These are phyloP conservation scores for Groenewaldozyma sp. DNA, from an alignment of 1,139 yeast genomes.

Conservation along the genomic window DNA sequence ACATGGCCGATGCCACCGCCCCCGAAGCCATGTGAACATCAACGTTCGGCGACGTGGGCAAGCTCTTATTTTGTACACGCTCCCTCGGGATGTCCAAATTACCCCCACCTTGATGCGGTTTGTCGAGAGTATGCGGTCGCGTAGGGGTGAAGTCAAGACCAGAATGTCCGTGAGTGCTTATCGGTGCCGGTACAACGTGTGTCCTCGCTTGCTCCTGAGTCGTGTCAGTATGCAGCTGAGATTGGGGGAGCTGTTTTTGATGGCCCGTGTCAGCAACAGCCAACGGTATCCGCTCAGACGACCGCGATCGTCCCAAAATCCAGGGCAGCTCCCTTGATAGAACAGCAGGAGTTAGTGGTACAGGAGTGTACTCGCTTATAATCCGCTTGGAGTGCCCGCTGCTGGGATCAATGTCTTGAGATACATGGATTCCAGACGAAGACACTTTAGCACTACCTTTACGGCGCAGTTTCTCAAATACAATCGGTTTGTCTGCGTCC, in stretches of 20 bases:
- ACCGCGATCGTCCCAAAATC: conserved; percentile 1
- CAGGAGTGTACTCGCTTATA: conserved; percentile 14
- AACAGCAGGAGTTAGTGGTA: conserved; percentile 7
- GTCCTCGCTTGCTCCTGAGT: background rate
- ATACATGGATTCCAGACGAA: background rate
- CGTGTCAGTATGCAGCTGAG: too few species aligned
- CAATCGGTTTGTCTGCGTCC: conserved; percentile 1
- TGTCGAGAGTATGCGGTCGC: too few species aligned
- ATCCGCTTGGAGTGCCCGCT: conserved; percentile 8
- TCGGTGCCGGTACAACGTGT: conserved; percentile 1
- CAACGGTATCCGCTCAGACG: background rate
- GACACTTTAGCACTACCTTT: background rate
- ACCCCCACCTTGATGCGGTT: too few species aligned
- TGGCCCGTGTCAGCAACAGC: too few species aligned
- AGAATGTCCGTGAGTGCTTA: background rate
- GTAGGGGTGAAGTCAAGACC: too few species aligned
- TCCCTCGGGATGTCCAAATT: background rate
- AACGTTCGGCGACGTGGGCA: background rate
- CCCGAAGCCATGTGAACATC: too few species aligned
- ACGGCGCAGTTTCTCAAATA: background rate
- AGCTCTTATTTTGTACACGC: background rate
- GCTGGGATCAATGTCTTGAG: background rate
- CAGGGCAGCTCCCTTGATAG: conserved; percentile 4
- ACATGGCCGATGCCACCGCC: too few species aligned
- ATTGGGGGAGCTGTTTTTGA: too few species aligned